These are phyloP conservation scores for Stemphylium beticola DNA, from an alignment of 2,329 filamentous ascomycete genomes.

Conservation along the genomic window DNA sequence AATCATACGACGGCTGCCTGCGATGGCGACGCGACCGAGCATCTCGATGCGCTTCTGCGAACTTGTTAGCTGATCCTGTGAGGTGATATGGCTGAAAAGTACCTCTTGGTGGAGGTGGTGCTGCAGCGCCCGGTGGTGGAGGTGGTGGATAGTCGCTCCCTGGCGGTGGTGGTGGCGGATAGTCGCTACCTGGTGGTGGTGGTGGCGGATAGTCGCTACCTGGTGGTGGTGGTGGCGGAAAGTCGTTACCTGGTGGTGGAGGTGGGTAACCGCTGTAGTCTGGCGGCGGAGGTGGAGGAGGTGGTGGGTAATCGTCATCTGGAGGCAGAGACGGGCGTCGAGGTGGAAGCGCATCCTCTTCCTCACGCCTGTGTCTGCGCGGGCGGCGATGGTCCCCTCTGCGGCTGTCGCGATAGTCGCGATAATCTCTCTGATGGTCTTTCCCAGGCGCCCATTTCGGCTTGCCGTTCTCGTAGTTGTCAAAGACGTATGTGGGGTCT, in stretches of 20 bases:
- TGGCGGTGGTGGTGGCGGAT: background rate
- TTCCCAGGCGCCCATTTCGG: slow-evolving; percentile 31
- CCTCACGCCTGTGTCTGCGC: slow-evolving; percentile 18
- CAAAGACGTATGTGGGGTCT: slow-evolving; percentile 34
- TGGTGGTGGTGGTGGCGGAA: background rate
- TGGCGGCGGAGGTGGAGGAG: too few relatives aligned
- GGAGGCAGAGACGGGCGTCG: background rate
- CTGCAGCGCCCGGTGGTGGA: slow-evolving; percentile 9
- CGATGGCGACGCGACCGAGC: slow-evolving; percentile 23
- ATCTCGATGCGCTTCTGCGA: slow-evolving; percentile 3
- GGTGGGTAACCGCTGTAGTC: too few relatives aligned
- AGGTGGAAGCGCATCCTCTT: slow-evolving; percentile 26
- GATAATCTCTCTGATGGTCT: slow-evolving; percentile 30
- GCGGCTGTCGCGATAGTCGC: slow-evolving; percentile 29
- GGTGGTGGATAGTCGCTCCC: slow-evolving; percentile 9
- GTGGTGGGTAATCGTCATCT: too few relatives aligned
- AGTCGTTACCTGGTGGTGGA: too few relatives aligned
- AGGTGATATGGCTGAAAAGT: background rate
- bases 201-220: background rate
- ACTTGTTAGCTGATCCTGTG: background rate
- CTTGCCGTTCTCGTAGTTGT: slow-evolving; percentile 38
- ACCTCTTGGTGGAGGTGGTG: slow-evolving; percentile 16
- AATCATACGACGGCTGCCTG: slow-evolving; percentile 24
- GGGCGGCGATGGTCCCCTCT: slow-evolving; percentile 27
- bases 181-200: background rate